Conservation (phyloP, 352 stramenopile species). For the Globisporangium radiosum region DNA sequence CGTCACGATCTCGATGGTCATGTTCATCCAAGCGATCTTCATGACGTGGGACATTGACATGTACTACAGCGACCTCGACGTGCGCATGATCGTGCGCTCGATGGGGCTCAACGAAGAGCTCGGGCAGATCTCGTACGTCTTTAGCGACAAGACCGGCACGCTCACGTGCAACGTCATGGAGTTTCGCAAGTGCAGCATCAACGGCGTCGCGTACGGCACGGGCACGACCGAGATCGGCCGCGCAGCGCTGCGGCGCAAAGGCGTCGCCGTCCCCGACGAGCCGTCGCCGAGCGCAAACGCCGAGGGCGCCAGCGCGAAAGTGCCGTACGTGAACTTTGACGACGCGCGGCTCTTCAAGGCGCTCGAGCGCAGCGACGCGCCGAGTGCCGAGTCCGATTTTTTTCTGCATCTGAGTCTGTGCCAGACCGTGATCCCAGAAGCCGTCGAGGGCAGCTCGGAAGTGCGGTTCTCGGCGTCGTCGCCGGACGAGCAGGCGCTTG, state of each 20-base stretch:
- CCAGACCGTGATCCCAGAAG: constrained; percentile 72
- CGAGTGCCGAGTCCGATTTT: constrained; percentile 57
- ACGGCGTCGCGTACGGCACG: constrained; percentile 87
- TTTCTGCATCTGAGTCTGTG: constrained; percentile 81
- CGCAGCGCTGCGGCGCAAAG: constrained; percentile 56
- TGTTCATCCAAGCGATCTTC: constrained; percentile 93
- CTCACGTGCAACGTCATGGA: constrained; percentile 93
- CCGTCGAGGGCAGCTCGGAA: constrained; percentile 37
- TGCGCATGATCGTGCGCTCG: constrained; percentile 69
- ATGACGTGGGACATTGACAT: constrained; percentile 90
- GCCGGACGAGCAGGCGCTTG: constrained; percentile 85
- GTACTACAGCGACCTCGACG: constrained; percentile 90
- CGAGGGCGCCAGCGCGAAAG: constrained; percentile 13
- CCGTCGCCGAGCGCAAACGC: constrained; percentile 6
- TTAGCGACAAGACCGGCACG: constrained; percentile 92
- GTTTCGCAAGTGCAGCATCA: constrained; percentile 92
- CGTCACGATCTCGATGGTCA: constrained; percentile 95
- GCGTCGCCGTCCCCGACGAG: constrained; percentile 45
- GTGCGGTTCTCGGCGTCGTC: constrained; percentile 74
- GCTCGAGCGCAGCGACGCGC: constrained; percentile 25
- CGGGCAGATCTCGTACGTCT: constrained; percentile 87
- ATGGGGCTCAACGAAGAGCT: constrained; percentile 91
- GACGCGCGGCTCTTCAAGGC: constrained; percentile 42
- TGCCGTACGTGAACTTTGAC: constrained; percentile 82
- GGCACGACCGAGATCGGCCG: constrained; percentile 77